phyloP scores from a whole-genome alignment of 768 basidiomycete species.

The Polyporus arcularius region DNA sequence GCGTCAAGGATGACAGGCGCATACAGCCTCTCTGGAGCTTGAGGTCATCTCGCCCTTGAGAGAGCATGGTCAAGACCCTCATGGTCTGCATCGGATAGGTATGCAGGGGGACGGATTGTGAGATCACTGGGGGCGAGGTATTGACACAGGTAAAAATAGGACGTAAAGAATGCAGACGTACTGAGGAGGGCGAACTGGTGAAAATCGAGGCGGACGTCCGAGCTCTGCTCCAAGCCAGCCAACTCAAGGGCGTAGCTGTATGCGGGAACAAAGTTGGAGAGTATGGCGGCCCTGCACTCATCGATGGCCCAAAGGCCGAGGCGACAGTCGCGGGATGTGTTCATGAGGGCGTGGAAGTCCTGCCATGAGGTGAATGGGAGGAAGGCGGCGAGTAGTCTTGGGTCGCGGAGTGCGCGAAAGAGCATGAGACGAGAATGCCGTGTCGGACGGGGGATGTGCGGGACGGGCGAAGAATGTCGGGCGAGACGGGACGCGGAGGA shows the following conservation, averaged over 20 bases:
- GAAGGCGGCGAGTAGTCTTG: constrained; percentile 29
- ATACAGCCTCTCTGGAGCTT: constrained; percentile 34
- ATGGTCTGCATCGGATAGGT: constrained; percentile 73
- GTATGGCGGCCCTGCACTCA: constrained; percentile 39
- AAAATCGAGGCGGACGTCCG: constrained; percentile 54
- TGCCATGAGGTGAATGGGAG: constrained; percentile 36
- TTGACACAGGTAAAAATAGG: constrained; percentile 7
- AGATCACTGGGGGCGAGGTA: constrained; percentile 49
- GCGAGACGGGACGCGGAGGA: not conserved
- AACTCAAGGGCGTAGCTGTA: constrained; percentile 47
- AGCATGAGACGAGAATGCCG: constrained; percentile 2
- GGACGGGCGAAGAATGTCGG: not conserved
- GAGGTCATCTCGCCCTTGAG: constrained; percentile 34
- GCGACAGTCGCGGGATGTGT: constrained; percentile 38
- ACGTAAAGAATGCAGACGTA: constrained; percentile 41
- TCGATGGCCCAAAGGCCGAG: constrained; percentile 30
- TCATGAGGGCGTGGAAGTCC: constrained; percentile 42
- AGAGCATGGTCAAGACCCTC: constrained; percentile 35
- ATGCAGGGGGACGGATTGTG: constrained; percentile 64
- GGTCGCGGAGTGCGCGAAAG: constrained; percentile 9
- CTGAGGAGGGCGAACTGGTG: constrained; percentile 64
- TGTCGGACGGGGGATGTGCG: constrained; percentile 5
- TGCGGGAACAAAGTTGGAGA: constrained; percentile 57
- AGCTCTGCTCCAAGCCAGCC: constrained; percentile 41
- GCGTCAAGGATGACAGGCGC: constrained; percentile 50